phyloP scores from a whole-genome alignment of 2,329 filamentous ascomycete genomes.

The Eutypa lata region DNA sequence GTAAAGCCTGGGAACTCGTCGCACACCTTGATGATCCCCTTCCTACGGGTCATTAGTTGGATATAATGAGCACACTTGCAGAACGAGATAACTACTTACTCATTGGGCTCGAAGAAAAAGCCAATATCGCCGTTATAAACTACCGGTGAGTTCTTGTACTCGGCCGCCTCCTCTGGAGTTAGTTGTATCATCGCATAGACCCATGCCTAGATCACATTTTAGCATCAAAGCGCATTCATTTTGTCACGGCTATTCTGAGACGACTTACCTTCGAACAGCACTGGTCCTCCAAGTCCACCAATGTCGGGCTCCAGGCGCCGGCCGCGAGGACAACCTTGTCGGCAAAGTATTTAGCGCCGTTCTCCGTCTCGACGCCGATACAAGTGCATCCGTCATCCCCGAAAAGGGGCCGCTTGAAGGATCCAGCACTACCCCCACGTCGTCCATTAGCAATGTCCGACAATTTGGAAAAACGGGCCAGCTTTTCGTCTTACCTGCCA shows the following conservation, averaged over 20 bases:
- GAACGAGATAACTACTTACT: constrained; percentile 18
- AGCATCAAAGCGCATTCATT: constrained; percentile 1
- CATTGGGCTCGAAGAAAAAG: constrained; percentile 48
- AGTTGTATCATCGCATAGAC: constrained; percentile 43
- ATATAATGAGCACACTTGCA: too few species aligned
- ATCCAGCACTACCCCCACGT: constrained; percentile 34
- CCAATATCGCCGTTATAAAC: constrained; percentile 45
- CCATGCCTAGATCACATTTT: constrained; percentile 33
- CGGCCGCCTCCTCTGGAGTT: constrained; percentile 34
- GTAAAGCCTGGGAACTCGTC: constrained; percentile 39
- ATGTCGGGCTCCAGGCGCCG: constrained; percentile 33
- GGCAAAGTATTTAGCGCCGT: constrained; percentile 38
- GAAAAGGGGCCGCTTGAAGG: constrained; percentile 41
- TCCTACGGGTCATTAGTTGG: constrained; percentile 7
- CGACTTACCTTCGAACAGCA: constrained; percentile 32
- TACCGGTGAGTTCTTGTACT: constrained; percentile 40
- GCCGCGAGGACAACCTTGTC: constrained; percentile 43
- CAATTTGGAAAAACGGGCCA: too few species aligned
- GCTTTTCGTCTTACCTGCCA: constrained; percentile 24
- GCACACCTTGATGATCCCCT: constrained; percentile 35
- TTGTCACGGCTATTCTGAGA: not conserved
- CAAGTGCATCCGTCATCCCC: constrained; percentile 31
- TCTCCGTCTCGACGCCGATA: constrained; percentile 37
- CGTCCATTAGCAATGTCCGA: not conserved
- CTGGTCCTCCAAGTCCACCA: constrained; percentile 35